Conservation (phyloP, 73 alveolate species). For the Durusdinium trenchii region DNA sequence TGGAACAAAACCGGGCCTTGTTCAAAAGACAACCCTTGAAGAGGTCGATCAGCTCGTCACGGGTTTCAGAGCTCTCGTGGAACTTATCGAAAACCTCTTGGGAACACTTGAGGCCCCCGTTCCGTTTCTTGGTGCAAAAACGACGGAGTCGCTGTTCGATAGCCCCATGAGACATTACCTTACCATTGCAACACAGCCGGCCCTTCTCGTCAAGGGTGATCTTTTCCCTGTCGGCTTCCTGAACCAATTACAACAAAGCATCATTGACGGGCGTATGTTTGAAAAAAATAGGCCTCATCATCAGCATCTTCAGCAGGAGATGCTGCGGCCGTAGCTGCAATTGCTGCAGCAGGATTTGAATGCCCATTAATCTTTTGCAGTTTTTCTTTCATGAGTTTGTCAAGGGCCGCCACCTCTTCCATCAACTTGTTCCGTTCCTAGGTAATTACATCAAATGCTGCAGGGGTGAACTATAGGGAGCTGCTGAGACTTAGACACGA, state of each 20-base stretch:
- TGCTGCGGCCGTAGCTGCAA: background rate
- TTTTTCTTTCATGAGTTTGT: too few relatives aligned
- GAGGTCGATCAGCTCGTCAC: background rate
- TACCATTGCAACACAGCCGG: background rate
- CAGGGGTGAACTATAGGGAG: too few relatives aligned
- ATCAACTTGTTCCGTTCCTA: background rate
- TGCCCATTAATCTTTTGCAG: background rate
- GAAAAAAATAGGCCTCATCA: background rate
- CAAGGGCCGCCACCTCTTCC: conserved; percentile 1
- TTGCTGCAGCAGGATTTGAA: background rate
- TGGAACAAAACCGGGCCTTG: background rate
- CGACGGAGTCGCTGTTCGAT: conserved; percentile 63
- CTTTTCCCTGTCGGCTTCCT: background rate
- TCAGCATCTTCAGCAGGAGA: background rate
- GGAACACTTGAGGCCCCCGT: background rate
- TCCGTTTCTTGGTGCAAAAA: background rate
- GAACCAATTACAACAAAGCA: background rate
- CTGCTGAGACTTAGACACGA: too few relatives aligned
- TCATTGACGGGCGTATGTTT: background rate
- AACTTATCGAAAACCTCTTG: background rate
- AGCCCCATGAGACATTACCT: background rate
- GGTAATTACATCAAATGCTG: background rate
- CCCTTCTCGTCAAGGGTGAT: background rate
- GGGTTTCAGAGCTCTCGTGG: background rate
- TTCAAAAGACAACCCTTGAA: background rate